Base-by-base conservation (phyloP, 495 filamentous ascomycete species). In the Alectoria sarmentosa region DNA sequence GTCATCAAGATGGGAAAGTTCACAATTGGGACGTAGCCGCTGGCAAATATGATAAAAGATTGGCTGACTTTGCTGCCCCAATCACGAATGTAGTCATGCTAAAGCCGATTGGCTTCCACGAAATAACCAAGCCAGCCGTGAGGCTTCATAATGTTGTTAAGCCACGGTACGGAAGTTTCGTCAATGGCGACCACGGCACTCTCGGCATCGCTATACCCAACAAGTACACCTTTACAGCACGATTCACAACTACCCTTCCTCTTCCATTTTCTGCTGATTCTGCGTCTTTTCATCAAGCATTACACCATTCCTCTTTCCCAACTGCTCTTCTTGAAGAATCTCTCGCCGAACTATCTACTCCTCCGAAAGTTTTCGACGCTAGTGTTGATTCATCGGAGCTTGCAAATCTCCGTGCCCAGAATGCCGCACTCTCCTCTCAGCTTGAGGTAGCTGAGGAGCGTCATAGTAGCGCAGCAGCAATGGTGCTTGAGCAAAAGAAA, bases 1-100 rank as follows among this genome's bases (percentile, higher is more conserved):
- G 90, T n/a, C 92, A 96, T 67, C 77, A 83, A 28, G 87, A 80
- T 69, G 92, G 92, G 41, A 88, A 89, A 70, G 79, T 96, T n/a
- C 75, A 88, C 14, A 78, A 80, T 36, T 96, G 92, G 92, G 89
- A 91, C 71, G 80, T 90, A 36, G 86, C 87, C 46, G 82, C 82
- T 60, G 83, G 85, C 8, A 81, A 83, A 42, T 88, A 83, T 65
- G 77, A 77, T 17, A 77, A 81, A 13, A 83, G 84, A 34, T 66
- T 92, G 59, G 79, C 85, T 19, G 89, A 88, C 65, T 80, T 88
- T 68, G 87, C 87, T 34, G 85, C 90, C 38, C 86, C 90, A 10
- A 83, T 96, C 58, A 94, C 90, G 11, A 96, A 94, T 63, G 66
- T 96, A 23, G 69, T 76, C 42, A 86, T 92, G 74, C 76, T 91